These are phyloP conservation scores for Alternaria dauci DNA, from an alignment of 2,329 filamentous ascomycete genomes.

Conservation along the genomic window DNA sequence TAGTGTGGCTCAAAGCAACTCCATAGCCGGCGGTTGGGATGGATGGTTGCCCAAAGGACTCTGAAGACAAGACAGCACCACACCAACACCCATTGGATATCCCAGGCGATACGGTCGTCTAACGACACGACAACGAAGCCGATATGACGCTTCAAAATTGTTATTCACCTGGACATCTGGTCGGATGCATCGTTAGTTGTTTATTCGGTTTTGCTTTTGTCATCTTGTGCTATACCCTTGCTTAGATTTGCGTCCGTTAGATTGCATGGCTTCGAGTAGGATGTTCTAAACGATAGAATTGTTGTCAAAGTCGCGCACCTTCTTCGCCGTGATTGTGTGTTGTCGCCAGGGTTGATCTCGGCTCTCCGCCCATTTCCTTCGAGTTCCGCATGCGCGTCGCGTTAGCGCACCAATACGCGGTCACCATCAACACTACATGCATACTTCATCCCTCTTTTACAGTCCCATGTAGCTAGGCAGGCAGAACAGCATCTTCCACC, in stretches of 20 bases:
- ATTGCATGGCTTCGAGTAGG: not conserved
- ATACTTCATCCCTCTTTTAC: not conserved
- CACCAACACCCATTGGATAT: no score
- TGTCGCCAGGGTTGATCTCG: conserved; percentile 7
- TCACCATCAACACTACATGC: not conserved
- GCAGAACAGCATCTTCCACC: not conserved
- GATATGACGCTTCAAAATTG: not conserved
- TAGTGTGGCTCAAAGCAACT: not conserved
- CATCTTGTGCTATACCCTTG: not conserved
- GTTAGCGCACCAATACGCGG: not conserved
- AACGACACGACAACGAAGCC: not conserved
- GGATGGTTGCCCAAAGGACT: no score
- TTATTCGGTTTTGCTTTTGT: not conserved
- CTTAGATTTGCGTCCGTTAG: not conserved
- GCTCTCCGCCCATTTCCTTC: conserved; percentile 20
- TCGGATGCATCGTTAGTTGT: not conserved
- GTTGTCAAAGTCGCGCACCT: not conserved
- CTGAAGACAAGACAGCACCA: no score
- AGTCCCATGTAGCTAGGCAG: not conserved
- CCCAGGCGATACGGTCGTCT: no score
- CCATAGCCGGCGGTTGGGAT: not conserved
- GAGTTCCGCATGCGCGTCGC: not conserved
- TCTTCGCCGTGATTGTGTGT: not conserved
- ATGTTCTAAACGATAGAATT: not conserved
- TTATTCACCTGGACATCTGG: not conserved